Conservation (phyloP, 2,329 filamentous ascomycete genomes). For the Grosmannia serpens region DNA sequence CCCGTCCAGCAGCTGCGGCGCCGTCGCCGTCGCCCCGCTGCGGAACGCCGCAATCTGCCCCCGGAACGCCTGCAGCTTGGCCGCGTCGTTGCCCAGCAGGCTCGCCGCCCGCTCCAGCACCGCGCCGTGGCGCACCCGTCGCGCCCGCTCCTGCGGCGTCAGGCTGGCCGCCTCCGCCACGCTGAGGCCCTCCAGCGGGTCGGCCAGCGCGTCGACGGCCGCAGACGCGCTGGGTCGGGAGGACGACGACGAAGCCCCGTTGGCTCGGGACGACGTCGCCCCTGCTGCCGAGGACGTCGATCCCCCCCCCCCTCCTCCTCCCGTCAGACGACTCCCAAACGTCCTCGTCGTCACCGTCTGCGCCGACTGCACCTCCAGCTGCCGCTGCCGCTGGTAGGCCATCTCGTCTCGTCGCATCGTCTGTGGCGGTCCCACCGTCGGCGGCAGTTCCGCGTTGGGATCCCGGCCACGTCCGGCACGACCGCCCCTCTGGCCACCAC, state of each 20-base stretch:
- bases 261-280: too few relatives aligned
- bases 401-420: conserved; percentile 76
- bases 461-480: conserved; percentile 58
- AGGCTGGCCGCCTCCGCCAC: conserved; percentile 40
- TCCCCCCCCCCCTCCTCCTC: conserved; percentile 21
- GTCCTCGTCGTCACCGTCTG: conserved; percentile 69
- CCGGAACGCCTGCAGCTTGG: conserved; percentile 70
- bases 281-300: too few relatives aligned
- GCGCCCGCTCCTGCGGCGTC: conserved; percentile 69
- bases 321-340: conserved; percentile 74
- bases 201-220: conserved; percentile 13
- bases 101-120: conserved; percentile 78
- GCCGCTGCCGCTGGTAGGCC: conserved; percentile 81
- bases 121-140: conserved; percentile 65
- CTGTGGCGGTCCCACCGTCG: conserved; percentile 67
- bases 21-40: conserved; percentile 56
- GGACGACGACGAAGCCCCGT: not conserved
- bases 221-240: conserved; percentile 9
- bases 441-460: conserved; percentile 64
- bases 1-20: conserved; percentile 68
- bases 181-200: conserved; percentile 38
- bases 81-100: conserved; percentile 64
- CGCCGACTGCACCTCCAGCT: conserved; percentile 81
- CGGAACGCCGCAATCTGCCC: conserved; percentile 69
- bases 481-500: conserved; percentile 14